phyloP scores from a whole-genome alignment of 2,329 filamentous ascomycete genomes.

The Arachnomyces sp. region DNA sequence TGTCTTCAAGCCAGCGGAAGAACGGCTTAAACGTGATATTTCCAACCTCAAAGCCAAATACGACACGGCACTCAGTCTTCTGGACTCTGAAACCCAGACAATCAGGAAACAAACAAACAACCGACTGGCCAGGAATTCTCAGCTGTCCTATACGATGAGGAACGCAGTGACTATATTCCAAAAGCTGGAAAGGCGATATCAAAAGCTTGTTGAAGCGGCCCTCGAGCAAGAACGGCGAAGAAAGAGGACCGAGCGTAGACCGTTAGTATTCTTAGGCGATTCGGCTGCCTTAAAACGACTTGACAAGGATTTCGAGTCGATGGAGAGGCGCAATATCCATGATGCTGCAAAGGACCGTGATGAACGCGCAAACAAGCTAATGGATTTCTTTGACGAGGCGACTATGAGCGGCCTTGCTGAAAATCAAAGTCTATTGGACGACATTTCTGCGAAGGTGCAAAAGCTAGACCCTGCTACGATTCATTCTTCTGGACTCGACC shows the following conservation, averaged over 20 bases:
- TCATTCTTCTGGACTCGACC: conserved; percentile 25
- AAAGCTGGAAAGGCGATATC: conserved; percentile 44
- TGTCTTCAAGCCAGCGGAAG: conserved; percentile 46
- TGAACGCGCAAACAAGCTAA: conserved; percentile 42
- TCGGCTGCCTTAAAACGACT: conserved; percentile 44
- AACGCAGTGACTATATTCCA: conserved; percentile 40
- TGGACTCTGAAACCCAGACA: conserved; percentile 33
- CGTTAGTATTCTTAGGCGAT: conserved; percentile 45
- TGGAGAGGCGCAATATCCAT: conserved; percentile 44
- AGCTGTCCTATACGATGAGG: conserved; percentile 38
- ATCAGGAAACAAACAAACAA: conserved; percentile 17
- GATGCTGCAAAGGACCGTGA: conserved; percentile 44
- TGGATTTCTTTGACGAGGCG: conserved; percentile 45
- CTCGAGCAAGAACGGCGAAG: conserved; percentile 48
- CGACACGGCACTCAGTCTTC: conserved; percentile 34
- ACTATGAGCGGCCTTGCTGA: conserved; percentile 44
- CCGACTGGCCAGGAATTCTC: conserved; percentile 11
- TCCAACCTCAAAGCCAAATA: conserved; percentile 41
- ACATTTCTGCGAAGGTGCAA: conserved; percentile 37
- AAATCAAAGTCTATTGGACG: conserved; percentile 46
- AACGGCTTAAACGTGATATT: conserved; percentile 44
- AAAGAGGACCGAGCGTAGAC: conserved; percentile 48
- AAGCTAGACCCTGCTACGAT: conserved; percentile 28
- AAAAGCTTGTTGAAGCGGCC: conserved; percentile 42
- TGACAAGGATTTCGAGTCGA: conserved; percentile 41